Conservation (phyloP, 169 alveolate genomes). For the Condylostoma magnum region DNA sequence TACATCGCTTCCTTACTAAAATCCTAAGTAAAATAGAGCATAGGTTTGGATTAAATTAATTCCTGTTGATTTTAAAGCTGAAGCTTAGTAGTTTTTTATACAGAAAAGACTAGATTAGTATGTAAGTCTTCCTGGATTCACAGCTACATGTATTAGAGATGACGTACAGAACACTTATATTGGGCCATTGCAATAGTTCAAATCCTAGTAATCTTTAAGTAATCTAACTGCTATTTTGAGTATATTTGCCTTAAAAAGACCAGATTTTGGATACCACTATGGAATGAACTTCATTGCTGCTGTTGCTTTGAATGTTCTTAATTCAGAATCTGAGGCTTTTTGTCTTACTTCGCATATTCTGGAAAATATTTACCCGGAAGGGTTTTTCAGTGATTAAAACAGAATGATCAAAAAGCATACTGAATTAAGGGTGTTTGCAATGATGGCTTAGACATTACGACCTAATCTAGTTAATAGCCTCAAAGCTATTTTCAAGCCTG, state of each 20-base stretch:
- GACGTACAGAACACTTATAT: background rate
- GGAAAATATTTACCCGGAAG: constrained; percentile 19
- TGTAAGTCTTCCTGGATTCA: too few species aligned
- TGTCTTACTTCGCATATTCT: constrained; percentile 6
- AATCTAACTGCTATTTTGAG: background rate
- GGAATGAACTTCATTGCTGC: constrained; percentile 23
- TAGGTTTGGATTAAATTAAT: too few species aligned
- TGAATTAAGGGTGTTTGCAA: background rate
- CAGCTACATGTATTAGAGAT: too few species aligned
- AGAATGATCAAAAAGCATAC: background rate
- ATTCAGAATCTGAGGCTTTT: constrained; percentile 21
- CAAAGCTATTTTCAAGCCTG: constrained; percentile 9
- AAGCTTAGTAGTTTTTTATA: too few species aligned
- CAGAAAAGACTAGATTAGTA: too few species aligned
- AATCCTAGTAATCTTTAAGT: background rate
- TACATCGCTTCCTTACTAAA: too few species aligned
- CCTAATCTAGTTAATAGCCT: background rate
- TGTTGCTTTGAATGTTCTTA: background rate
- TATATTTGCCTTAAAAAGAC: constrained; percentile 5
- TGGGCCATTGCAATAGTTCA: background rate
- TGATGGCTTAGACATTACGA: background rate
- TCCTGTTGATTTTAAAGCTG: too few species aligned
- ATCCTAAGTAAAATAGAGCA: too few species aligned
- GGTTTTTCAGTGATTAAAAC: background rate
- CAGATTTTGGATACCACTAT: background rate